Evolutionary conservation across 306 rosid species (phyloP).

Genomic region (Cicer pinnatifidum): DNA sequence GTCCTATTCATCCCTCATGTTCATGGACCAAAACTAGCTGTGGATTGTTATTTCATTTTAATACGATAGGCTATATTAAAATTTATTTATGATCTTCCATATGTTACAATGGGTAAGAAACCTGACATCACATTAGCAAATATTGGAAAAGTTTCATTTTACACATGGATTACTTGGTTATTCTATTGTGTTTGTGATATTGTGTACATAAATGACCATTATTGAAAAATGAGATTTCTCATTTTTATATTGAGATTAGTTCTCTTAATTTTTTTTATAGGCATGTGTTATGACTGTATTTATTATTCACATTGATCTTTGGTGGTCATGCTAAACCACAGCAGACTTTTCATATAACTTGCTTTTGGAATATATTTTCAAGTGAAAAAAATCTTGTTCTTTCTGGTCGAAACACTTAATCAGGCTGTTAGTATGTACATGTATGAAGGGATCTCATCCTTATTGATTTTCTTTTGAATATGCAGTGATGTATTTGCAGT

Average conservation of each 20-base stretch:
- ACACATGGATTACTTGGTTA: neutral
- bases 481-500: slow-evolving; percentile 84
- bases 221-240: neutral
- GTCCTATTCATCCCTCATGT: slow-evolving; percentile 12
- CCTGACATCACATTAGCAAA: slow-evolving; percentile 1
- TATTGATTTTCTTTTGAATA: slow-evolving; percentile 30
- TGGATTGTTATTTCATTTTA: slow-evolving; percentile 7
- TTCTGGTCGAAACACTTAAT: slow-evolving; percentile 20
- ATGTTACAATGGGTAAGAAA: neutral
- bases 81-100: slow-evolving; percentile 21
- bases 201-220: slow-evolving; percentile 9
- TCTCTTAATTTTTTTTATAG: slow-evolving; percentile 26
- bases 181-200: neutral
- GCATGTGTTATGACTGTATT: neutral
- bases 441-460: slow-evolving; percentile 21
- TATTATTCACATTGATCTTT: neutral
- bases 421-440: slow-evolving; percentile 4
- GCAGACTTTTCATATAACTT: neutral
- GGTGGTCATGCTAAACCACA: neutral
- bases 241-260: neutral
- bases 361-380: slow-evolving; percentile 8
- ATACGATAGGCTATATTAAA: neutral
- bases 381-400: slow-evolving; percentile 6
- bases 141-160: slow-evolving; percentile 18
- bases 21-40: slow-evolving; percentile 18